These are phyloP conservation scores for Aspergillus ostianus DNA, from an alignment of 495 filamentous ascomycete species.

Conservation along the genomic window DNA sequence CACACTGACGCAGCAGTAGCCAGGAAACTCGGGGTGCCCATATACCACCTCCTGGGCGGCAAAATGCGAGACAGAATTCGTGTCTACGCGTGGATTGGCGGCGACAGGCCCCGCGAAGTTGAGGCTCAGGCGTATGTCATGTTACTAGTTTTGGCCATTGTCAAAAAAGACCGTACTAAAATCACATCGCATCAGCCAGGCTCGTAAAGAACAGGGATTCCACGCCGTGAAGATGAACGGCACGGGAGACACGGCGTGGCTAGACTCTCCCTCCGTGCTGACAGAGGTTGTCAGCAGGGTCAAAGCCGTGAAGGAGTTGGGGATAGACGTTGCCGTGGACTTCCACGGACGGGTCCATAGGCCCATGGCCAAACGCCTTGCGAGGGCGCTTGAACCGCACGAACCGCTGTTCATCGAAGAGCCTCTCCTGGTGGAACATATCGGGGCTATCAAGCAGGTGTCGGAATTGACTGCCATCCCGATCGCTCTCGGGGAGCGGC, in stretches of 20 bases:
- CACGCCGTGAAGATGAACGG: conserved; percentile 77
- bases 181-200: conserved; percentile 52
- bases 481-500: conserved; percentile 74
- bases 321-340: conserved; percentile 69
- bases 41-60: conserved; percentile 70
- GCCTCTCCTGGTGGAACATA: conserved; percentile 68
- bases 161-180: no score
- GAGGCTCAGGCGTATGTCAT: conserved; percentile 29
- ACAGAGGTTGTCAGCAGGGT: conserved; percentile 62
- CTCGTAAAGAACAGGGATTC: conserved; percentile 67
- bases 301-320: conserved; percentile 63
- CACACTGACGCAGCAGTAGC: not conserved
- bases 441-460: conserved; percentile 63
- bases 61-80: conserved; percentile 68
- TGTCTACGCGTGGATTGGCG: conserved; percentile 82
- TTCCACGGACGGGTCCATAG: conserved; percentile 77
- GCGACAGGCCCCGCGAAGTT: conserved; percentile 67
- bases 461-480: conserved; percentile 58
- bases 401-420: conserved; percentile 75
- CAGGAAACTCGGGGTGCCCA: conserved; percentile 56
- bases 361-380: conserved; percentile 76
- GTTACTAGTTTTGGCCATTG: no score
- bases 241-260: conserved; percentile 73
- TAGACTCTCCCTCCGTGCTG: conserved; percentile 65
- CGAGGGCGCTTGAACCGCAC: conserved; percentile 66